Conservation (phyloP, 495 filamentous ascomycete genomes). For the Aspergillus olivimuriae region DNA sequence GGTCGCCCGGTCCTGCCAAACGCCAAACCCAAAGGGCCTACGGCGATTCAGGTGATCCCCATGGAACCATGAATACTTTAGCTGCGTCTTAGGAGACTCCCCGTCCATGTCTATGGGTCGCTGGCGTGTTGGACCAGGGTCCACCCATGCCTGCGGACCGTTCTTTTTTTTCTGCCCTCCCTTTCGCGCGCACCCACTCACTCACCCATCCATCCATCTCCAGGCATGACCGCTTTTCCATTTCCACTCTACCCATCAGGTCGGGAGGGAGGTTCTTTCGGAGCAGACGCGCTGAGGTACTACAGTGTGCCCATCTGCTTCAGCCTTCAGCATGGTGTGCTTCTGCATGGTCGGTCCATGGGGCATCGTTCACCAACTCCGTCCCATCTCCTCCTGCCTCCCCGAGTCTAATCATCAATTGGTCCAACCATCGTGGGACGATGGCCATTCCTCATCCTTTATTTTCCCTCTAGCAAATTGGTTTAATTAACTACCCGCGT, state of each 20-base stretch:
- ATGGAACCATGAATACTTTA: slow-evolving; percentile 21
- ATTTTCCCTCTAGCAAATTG: too few species aligned
- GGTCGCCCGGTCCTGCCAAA: slow-evolving; percentile 14
- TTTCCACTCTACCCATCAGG: too few species aligned
- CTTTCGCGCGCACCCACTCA: neutral
- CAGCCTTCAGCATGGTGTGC: neutral
- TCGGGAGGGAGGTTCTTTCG: too few species aligned
- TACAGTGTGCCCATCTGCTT: too few species aligned
- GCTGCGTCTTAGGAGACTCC: slow-evolving; percentile 22
- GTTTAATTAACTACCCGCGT: slow-evolving; percentile 8
- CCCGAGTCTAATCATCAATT: neutral
- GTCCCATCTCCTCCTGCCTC: neutral
- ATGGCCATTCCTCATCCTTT: too few species aligned
- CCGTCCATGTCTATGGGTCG: slow-evolving; percentile 39
- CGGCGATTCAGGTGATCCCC: slow-evolving; percentile 30
- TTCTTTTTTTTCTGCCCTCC: slow-evolving; percentile 15
- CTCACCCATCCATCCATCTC: too few species aligned
- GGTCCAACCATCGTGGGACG: slow-evolving; percentile 1
- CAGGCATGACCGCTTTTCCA: too few species aligned
- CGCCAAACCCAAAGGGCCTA: slow-evolving; percentile 18
- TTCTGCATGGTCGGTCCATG: neutral
- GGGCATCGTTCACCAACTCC: slow-evolving; percentile 2
- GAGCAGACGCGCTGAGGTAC: too few species aligned
- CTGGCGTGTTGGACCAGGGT: slow-evolving; percentile 22
- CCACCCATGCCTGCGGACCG: slow-evolving; percentile 16